Percentiles rank a stretch among this genome's conserved stretches.
Conservation (phyloP, 495 filamentous ascomycete genomes). For the Rhypophila decipiens region DNA sequence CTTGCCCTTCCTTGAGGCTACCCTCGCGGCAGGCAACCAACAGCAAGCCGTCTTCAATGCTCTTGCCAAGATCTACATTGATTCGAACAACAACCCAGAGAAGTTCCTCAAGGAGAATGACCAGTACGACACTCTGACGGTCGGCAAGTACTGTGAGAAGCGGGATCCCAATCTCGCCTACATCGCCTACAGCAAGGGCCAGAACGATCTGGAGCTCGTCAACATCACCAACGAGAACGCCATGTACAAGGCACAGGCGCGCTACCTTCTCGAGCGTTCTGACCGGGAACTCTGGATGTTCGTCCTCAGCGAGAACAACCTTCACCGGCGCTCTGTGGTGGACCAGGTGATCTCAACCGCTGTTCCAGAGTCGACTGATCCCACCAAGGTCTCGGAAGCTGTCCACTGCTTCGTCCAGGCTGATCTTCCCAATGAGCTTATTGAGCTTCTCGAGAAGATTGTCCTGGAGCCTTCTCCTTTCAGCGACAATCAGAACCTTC, state of each 20-base stretch:
- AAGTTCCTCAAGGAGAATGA: constrained; percentile 98
- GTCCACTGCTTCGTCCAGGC: constrained; percentile 86
- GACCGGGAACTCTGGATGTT: constrained; percentile 92
- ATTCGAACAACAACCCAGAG: constrained; percentile 98
- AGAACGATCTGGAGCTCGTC: constrained; percentile 95
- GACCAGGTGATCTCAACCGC: constrained; percentile 97
- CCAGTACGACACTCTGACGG: constrained; percentile 84
- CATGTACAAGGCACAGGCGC: constrained; percentile 96
- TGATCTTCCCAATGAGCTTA: constrained; percentile 89
- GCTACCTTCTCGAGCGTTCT: constrained; percentile 86
- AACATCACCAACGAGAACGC: constrained; percentile 98
- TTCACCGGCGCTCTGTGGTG: constrained; percentile 84
- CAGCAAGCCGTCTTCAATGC: constrained; percentile 98
- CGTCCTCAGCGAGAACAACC: constrained; percentile 90
- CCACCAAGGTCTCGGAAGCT: constrained; percentile 90
- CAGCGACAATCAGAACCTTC: constrained; percentile 92
- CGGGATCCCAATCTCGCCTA: constrained; percentile 95
- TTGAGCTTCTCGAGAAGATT: constrained; percentile 98
- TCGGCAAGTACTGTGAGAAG: constrained; percentile 99
- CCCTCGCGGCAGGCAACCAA: constrained; percentile 83
- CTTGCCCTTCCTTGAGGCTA: constrained; percentile 92
- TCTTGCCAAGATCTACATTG: constrained; percentile 99
- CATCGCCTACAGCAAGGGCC: constrained; percentile 93
- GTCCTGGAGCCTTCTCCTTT: constrained; percentile 95
- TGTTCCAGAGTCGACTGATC: constrained; percentile 89